Percentiles rank a stretch among this genome's conserved stretches.
Conservation (phyloP, 179 eudicot species). For the Heliamphora pulchella region DNA sequence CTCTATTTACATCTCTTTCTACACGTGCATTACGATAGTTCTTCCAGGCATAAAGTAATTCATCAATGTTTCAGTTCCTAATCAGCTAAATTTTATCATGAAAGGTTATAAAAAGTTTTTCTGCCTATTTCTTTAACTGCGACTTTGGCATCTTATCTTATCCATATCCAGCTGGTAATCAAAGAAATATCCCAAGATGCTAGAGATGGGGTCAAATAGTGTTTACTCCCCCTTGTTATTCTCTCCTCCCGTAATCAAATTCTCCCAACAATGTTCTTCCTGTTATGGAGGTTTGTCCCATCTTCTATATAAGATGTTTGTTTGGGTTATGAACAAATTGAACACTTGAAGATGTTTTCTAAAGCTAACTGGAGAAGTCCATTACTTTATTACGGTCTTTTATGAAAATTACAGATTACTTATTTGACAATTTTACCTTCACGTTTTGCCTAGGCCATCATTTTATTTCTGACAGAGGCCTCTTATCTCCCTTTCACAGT, state of each 20-base stretch:
- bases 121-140: too few species aligned
- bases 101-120: too few species aligned
- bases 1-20: too few species aligned
- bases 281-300: not conserved
- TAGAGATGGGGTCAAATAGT: not conserved
- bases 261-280: not conserved
- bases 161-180: too few species aligned
- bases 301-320: too few species aligned
- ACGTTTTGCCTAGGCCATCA: not conserved
- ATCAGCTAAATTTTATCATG: too few species aligned
- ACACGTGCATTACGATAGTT: too few species aligned
- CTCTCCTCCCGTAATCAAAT: not conserved
- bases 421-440: not conserved
- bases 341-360: not conserved
- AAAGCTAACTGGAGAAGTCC: not conserved
- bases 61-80: too few species aligned
- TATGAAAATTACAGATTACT: not conserved
- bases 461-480: not conserved
- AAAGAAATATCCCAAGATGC: not conserved
- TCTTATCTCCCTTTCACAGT: not conserved
- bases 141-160: too few species aligned
- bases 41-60: too few species aligned
- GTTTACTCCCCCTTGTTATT: not conserved
- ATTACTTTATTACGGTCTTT: too few species aligned
- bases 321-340: not conserved